These are phyloP conservation scores for Collybia sp. DNA, from an alignment of 768 basidiomycete genomes.

Conservation along the genomic window DNA sequence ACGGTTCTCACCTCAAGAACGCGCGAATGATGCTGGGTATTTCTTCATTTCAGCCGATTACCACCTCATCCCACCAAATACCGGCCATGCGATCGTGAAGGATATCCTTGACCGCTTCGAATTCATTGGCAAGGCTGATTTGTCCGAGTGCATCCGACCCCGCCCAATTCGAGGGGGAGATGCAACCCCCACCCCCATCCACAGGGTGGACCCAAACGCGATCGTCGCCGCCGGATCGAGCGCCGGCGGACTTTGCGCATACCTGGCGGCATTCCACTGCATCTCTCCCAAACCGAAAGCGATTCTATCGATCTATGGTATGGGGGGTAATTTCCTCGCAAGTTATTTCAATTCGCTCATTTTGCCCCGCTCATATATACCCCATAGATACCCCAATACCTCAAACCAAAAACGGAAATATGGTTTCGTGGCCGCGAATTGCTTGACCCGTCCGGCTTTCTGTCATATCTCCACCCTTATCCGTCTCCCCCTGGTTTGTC, in stretches of 20 bases:
- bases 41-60: conserved; percentile 64
- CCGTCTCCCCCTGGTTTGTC: conserved; percentile 15
- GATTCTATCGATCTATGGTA: conserved; percentile 53
- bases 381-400: conserved; percentile 44
- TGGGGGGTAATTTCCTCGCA: conserved; percentile 58
- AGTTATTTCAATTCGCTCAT: conserved; percentile 6
- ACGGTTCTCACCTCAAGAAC: conserved; percentile 26
- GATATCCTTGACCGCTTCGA: conserved; percentile 55
- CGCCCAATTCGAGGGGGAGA: not conserved
- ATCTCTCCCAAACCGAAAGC: conserved; percentile 45
- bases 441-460: conserved; percentile 42
- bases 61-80: conserved; percentile 48
- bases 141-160: conserved; percentile 11
- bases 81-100: conserved; percentile 50
- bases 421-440: conserved; percentile 56
- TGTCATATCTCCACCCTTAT: conserved; percentile 43
- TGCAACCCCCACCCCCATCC: conserved; percentile 7
- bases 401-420: conserved; percentile 38
- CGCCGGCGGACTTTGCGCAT: conserved; percentile 61
- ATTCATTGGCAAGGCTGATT: conserved; percentile 30
- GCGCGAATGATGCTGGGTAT: conserved; percentile 40
- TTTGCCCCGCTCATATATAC: not conserved
- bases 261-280: conserved; percentile 52
- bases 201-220: conserved; percentile 34
- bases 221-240: conserved; percentile 55